Conservation (phyloP, 257 asterid genomes). For the Handroanthus guayacan region DNA sequence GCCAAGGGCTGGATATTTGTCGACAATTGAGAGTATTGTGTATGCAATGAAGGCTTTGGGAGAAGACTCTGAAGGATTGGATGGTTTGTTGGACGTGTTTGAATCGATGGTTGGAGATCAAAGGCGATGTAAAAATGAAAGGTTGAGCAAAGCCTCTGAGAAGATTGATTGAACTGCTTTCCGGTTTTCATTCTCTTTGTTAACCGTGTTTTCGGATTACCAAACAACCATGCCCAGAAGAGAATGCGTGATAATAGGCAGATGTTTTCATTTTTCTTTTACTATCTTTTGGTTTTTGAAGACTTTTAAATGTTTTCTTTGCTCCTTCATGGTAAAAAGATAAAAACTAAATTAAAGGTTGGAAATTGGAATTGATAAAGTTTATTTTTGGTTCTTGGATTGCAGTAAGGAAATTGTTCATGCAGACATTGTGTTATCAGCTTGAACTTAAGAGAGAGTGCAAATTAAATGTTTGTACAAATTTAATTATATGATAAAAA, state of each 20-base stretch:
- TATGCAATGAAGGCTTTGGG: conserved; percentile 82
- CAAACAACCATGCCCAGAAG: background rate
- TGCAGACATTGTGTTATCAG: too few species aligned
- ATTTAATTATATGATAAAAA: too few species aligned
- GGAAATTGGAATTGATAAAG: background rate
- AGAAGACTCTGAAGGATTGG: conserved; percentile 62
- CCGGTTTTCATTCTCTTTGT: background rate
- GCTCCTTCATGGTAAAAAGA: too few species aligned
- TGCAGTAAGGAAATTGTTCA: too few species aligned
- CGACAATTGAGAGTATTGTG: conserved; percentile 94
- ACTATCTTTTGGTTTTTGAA: background rate
- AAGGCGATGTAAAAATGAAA: conserved; percentile 69
- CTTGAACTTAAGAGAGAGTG: too few species aligned
- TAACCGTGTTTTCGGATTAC: background rate
- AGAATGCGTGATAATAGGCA: background rate
- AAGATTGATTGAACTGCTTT: conserved; percentile 17
- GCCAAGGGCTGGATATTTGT: conserved; percentile 81
- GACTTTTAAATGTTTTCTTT: background rate
- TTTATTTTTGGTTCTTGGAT: too few species aligned
- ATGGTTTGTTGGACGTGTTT: conserved; percentile 73
- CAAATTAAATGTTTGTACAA: too few species aligned
- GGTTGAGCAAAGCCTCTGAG: conserved; percentile 52
- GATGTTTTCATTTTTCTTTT: background rate
- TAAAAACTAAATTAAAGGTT: background rate
- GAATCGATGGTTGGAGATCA: conserved; percentile 92